phyloP scores from a whole-genome alignment of 179 eudicot species.

The Actinidia polygama region DNA sequence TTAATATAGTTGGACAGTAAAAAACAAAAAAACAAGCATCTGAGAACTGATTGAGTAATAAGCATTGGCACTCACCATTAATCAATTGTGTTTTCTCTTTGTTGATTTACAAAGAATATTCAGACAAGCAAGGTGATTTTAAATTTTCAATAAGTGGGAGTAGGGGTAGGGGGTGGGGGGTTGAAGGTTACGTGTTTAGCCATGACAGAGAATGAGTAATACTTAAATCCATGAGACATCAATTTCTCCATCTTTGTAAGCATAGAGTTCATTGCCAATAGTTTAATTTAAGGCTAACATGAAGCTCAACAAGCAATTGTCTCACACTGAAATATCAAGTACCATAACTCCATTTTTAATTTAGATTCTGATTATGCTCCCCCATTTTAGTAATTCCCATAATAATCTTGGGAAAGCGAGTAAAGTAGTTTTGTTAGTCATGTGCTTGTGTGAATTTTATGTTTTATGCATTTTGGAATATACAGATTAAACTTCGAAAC shows the following conservation, averaged over 20 bases:
- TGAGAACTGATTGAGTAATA: no score
- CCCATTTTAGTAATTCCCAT: no score
- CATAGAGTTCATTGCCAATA: background rate
- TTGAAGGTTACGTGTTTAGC: background rate
- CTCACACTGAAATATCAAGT: background rate
- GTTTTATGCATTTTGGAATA: background rate
- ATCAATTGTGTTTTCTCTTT: background rate
- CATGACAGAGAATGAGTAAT: background rate
- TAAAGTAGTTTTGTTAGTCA: no score
- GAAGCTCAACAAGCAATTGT: background rate
- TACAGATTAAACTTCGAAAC: background rate
- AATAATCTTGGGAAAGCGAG: no score
- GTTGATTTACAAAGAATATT: background rate
- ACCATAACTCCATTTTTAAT: background rate
- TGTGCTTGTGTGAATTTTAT: no score
- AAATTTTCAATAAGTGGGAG: background rate
- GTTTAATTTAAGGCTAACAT: background rate
- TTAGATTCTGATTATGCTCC: no score
- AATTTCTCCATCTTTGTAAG: background rate
- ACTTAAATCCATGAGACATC: background rate
- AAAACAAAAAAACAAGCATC: no score
- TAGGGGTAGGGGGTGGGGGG: no score
- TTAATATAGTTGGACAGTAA: no score
- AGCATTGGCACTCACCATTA: no score
- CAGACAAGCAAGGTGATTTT: background rate